Evolutionary conservation across 1,284 basidiomycete genomes (phyloP).

Genomic region (Rhodotorula sp.): DNA sequence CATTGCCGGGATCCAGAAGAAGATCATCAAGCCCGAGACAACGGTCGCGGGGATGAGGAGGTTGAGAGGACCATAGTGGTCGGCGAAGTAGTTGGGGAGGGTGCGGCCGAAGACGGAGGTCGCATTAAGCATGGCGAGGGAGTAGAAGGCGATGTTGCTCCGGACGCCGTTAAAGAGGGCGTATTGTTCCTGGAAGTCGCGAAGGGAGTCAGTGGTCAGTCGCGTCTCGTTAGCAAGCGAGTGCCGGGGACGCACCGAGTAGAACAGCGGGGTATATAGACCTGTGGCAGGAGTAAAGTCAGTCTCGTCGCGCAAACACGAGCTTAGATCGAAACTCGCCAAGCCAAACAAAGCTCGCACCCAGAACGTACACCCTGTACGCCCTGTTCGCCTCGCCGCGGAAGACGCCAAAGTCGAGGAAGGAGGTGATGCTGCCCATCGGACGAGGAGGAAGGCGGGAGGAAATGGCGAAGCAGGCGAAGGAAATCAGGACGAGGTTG

Average conservation of each 20-base stretch:
- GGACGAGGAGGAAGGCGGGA: conserved; percentile 40
- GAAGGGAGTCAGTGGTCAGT: conserved; percentile 14
- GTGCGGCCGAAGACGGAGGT: conserved; percentile 41
- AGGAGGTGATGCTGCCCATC: conserved; percentile 30
- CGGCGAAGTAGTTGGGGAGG: conserved; percentile 45
- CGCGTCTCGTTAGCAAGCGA: not conserved
- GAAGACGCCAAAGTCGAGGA: conserved; percentile 33
- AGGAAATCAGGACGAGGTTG: conserved; percentile 32
- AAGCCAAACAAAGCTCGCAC: conserved; percentile 44
- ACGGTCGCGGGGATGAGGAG: conserved; percentile 26
- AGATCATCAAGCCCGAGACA: conserved; percentile 31
- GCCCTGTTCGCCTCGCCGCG: conserved; percentile 32
- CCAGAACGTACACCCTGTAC: conserved; percentile 41
- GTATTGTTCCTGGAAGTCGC: conserved; percentile 19
- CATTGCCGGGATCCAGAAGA: conserved; percentile 38
- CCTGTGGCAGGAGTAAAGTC: not conserved
- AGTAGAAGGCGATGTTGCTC: conserved; percentile 41
- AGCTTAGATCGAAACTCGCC: not conserved
- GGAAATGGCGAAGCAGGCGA: conserved; percentile 35
- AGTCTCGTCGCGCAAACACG: not conserved
- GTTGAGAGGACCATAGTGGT: conserved; percentile 41
- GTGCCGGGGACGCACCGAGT: not conserved
- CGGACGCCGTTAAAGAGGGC: conserved; percentile 42
- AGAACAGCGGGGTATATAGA: conserved; percentile 38
- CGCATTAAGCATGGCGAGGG: conserved; percentile 42